phyloP scores from a whole-genome alignment of 306 rosid species.

The Cucumis hystrix region DNA sequence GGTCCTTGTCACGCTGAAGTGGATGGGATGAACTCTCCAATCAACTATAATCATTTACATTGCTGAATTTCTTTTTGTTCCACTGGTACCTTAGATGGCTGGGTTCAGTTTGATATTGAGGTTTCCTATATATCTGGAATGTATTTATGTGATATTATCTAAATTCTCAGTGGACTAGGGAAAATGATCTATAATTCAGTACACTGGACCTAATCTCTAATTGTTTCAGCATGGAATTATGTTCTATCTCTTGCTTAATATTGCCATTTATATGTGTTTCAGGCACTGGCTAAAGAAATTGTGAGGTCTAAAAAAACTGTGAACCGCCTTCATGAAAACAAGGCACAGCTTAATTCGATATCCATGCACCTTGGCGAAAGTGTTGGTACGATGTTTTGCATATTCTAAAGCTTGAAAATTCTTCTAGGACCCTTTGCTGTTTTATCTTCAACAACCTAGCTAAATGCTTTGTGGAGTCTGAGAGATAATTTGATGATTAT shows the following conservation, averaged over 20 bases:
- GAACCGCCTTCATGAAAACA: slow-evolving; percentile 87
- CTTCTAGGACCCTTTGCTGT: background rate
- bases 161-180: background rate
- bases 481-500: background rate
- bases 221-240: background rate
- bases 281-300: slow-evolving; percentile 86
- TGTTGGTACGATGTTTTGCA: slow-evolving; percentile 51
- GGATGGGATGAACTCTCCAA: too few species aligned
- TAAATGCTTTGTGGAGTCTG: background rate
- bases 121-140: background rate
- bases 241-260: background rate
- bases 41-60: background rate
- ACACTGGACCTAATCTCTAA: background rate
- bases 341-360: slow-evolving; percentile 87
- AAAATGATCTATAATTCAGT: background rate
- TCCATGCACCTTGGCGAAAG: slow-evolving; percentile 99
- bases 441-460: background rate
- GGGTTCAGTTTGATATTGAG: background rate
- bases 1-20: too few species aligned
- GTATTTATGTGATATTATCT: background rate
- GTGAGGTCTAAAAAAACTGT: slow-evolving; percentile 85
- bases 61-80: background rate
- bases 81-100: background rate
- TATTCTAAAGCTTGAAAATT: background rate
- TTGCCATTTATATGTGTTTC: slow-evolving; percentile 14